Evolutionary conservation across 192 early-diverging fungal species (phyloP), one percentile per base, ranked within the genome.

Genomic region (Ambispora gerdemannii): DNA sequence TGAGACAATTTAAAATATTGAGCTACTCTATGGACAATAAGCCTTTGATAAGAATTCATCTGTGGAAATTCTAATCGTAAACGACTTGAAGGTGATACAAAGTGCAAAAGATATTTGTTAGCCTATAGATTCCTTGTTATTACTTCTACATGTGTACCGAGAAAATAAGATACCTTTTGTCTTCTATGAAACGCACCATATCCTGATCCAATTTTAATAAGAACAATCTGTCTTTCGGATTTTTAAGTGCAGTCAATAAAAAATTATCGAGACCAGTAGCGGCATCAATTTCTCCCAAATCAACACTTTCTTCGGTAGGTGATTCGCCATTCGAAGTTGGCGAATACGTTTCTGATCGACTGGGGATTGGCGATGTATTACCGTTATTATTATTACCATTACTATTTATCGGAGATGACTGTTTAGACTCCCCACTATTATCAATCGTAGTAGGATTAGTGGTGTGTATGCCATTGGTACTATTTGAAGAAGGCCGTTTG

Each of bases 31-130:
- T 92, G 89, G n/a, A 88, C 78, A 33, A 92, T 81, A 71, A 89
- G 79, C 7, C 90, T 80, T 60, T 92, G 87, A 73, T 92, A 92
- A 2, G 87, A 88, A 72, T 92, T 92, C 78, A 92, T 84, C 20
- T 72, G 71, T 11, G 87, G 83, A 65, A 87, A 86, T 60, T 84
- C 84, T 22, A 92, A 74, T 31, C 83, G 74, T 20, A 75, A 77
- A 50, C 78, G 82, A 56, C 87, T 89, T 47, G 3, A 59, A 50
- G 4, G 64, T 31, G 2, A 31, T 28, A 22, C 25, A 69, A 60
- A 66, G 47, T 63, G 43, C 17, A 53, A 3, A 70, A 22, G n/a
- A 20, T 20, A 28, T 27, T 30, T 24, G 28, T 25, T 11, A 62
- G 49, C 19, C 20, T 22, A 20, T 24, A 11, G n/a, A 55, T 60